These are phyloP conservation scores for Cystofilobasidium capitatum DNA, from an alignment of 768 basidiomycete species.

Conservation along the genomic window DNA sequence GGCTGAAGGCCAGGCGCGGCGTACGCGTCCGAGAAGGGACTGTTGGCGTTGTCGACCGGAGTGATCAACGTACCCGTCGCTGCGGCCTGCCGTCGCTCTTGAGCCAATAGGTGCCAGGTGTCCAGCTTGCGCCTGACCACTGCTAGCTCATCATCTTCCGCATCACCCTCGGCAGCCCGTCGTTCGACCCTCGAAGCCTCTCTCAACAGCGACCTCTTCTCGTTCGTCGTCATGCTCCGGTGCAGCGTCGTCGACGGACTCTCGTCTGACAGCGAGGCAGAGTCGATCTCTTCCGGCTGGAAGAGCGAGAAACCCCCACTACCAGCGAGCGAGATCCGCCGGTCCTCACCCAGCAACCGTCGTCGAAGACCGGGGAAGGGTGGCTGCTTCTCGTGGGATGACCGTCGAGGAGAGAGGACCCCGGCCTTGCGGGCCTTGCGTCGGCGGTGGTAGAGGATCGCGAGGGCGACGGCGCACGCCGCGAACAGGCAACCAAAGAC, in stretches of 20 bases:
- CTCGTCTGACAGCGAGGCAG: background rate
- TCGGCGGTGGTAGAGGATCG: background rate
- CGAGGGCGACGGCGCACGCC: background rate
- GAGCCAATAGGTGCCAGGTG: background rate
- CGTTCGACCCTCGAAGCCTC: background rate
- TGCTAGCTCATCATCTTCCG: background rate
- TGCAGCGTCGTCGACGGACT: background rate
- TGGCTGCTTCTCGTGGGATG: no score
- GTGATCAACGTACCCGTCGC: background rate
- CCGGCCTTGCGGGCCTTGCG: background rate
- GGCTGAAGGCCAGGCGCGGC: background rate
- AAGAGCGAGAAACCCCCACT: background rate
- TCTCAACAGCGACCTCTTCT: background rate
- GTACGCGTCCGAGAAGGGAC: background rate
- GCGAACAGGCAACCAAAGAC: background rate
- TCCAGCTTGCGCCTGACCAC: background rate
- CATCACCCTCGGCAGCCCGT: background rate
- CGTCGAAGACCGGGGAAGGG: background rate
- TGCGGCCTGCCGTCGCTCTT: background rate
- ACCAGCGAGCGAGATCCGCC: background rate
- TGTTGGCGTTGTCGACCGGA: background rate
- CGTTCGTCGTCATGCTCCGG: background rate
- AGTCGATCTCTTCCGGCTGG: background rate
- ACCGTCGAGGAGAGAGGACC: background rate
- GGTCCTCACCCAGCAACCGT: background rate